These are phyloP conservation scores for Dysphania ambrosioides DNA, from an alignment of 148 eudicot species.

Conservation along the genomic window DNA sequence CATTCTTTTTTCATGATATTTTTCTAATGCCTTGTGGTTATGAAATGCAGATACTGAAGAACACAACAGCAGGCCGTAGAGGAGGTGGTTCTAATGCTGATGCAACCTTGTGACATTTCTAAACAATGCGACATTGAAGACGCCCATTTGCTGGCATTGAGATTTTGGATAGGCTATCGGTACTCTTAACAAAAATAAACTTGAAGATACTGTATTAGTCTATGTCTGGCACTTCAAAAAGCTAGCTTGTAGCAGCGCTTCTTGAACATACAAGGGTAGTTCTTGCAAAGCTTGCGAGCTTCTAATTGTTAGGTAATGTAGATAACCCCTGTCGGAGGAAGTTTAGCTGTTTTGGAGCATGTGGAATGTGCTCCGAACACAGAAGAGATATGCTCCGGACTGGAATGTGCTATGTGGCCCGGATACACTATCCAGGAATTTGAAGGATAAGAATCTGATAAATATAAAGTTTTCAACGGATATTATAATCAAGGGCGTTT, in stretches of 20 bases:
- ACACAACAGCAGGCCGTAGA: slow-evolving; percentile 77
- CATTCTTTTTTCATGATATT: not conserved
- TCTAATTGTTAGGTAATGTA: not conserved
- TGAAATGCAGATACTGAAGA: slow-evolving; percentile 66
- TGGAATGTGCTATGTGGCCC: too few relatives aligned
- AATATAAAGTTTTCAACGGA: too few relatives aligned
- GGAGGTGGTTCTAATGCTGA: slow-evolving; percentile 43
- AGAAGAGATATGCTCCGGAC: too few relatives aligned
- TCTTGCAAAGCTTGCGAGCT: not conserved
- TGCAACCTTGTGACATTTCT: slow-evolving; percentile 19
- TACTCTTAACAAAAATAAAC: not conserved
- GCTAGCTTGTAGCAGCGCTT: not conserved
- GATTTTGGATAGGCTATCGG: not conserved
- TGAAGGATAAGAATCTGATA: too few relatives aligned
- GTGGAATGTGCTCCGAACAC: too few relatives aligned
- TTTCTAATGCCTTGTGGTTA: not conserved
- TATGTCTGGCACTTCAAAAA: slow-evolving; percentile 5
- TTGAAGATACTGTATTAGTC: not conserved
- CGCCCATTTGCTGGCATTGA: not conserved
- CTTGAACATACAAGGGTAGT: not conserved
- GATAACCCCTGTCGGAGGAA: not conserved
- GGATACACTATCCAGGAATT: too few relatives aligned
- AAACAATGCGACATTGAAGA: not conserved
- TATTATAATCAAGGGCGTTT: too few relatives aligned
- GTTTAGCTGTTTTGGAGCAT: slow-evolving; percentile 5